Evolutionary conservation across 2,329 filamentous ascomycete species (phyloP), one percentile per base, ranked within the genome.

Genomic region (Davidsoniella neocaledoniae): DNA sequence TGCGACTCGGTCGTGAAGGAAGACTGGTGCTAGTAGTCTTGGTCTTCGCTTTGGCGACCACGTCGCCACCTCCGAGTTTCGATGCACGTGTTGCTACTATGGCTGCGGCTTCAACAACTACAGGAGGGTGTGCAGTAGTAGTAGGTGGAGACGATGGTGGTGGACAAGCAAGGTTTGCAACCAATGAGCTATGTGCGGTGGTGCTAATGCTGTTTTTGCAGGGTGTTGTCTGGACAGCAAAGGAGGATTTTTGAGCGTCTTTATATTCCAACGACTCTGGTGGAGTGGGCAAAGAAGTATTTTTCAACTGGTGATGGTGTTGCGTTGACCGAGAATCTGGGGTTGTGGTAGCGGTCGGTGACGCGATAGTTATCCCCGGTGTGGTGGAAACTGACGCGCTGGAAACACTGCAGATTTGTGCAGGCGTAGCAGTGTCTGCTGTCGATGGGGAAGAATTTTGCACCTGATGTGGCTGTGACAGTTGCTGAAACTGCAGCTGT

Each of bases 31-130:
- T 7, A 19, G 39, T 19, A 42, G 46, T 41, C 48, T 49, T 44
- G 29, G 46, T 41, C 48, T 49, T 44, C 14, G 26, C 36, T n/a
- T 25, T 36, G 29, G 36, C 23, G 41, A 46, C 48, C 23, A 26
- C 43, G 36, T 46, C 48, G 19, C 48, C 48, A 17, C 43, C 48
- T 46, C 42, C 43, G n/a, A 46, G 33, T 50, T 46, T 50, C 17
- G 48, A 46, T 10, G 48, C 48, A 14, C 48, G 48, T 50, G 48
- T 50, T 46, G 38, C 48, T 50, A 50, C 48, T 50, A 50, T 50
- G 48, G 48, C 48, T 50, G 48, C 48, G 48, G 43, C 43, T 50
- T 50, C 43, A 40, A 25, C n/a, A 45, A 42, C 37, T 46, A 43
- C 21, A 23, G 21, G 26, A 3, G 48, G 36, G 17, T 25, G 36